Evolutionary conservation across 305 asterid species (phyloP), one percentile per base, ranked within the genome.

Genomic region (Caryopteris hybrid): DNA sequence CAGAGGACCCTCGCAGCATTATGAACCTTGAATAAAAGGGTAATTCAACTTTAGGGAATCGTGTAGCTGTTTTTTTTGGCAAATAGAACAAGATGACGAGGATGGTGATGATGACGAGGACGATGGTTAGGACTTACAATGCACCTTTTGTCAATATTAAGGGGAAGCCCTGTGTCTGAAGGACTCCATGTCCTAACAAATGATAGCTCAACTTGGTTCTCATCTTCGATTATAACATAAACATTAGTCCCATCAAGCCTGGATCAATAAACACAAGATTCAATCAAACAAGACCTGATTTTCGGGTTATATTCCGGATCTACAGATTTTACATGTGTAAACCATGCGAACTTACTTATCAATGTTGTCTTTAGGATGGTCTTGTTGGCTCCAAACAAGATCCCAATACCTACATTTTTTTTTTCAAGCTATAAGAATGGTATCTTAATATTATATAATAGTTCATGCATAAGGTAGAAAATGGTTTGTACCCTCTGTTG

Each of bases 121-220:
- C 46, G 8, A 51, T 20, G 43, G 21, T 42, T 8, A 70, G n/a
- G 80, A 76, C 78, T 74, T 76, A 72, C 78, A 69, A 66, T 71
- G 69, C 78, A 91, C 97, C 97, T 88, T 84, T 88, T 91, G 85
- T 91, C 96, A 63, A 86, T 83, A 60, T 88, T 88, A 0, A 88
- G 68, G n/a, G 93, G 89, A 61, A 81, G 78, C 47, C 67, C 77
- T 11, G 55, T 5, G 6, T 67, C 59, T 1, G 88, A 76, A 58
- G 73, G 29, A 42, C 74, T 67, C 87, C 83, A 86, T 31, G 74
- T 72, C 64, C 69, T 76, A 12, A 67, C 55, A 33, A 88, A 88
- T 12, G 91, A 88, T 52, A 88, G 69, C 84, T 88, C 96, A 3
- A 83, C 74, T 78, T 83, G 88, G 27, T 79, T 64, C 0, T 78